A percentile compares a stretch with the other conserved stretches of the same genome.
Evolutionary conservation across 139 green algal species (phyloP).

Genomic region (Edaphochlamys debaryana): DNA sequence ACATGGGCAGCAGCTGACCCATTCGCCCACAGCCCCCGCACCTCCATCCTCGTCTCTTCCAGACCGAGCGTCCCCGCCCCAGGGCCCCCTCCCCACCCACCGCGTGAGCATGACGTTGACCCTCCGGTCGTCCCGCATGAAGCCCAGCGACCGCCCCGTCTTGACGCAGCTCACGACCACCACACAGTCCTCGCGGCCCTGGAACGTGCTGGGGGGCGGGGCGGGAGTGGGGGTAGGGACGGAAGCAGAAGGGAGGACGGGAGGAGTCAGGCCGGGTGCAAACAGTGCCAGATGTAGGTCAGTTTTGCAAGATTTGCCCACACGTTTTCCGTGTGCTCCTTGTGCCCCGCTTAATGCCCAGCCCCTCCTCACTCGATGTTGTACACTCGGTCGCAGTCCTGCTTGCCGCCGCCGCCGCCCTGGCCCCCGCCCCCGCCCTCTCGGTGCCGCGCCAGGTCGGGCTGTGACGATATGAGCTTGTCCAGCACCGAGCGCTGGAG

Average conservation of each 20-base stretch:
- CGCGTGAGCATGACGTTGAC: conserved; percentile 40
- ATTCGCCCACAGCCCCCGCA: too few relatives aligned
- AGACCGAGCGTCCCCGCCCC: too few relatives aligned
- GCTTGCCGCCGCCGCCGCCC: background rate
- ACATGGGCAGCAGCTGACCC: too few relatives aligned
- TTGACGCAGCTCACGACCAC: conserved; percentile 28
- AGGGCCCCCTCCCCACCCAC: background rate
- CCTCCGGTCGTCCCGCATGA: conserved; percentile 37
- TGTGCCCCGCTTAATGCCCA: too few relatives aligned
- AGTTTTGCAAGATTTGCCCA: too few relatives aligned
- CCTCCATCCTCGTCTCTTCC: too few relatives aligned
- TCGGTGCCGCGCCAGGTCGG: background rate
- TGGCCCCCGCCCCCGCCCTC: background rate
- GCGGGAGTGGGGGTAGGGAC: too few relatives aligned
- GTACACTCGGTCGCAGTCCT: conserved; percentile 37
- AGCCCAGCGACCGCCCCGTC: conserved; percentile 6
- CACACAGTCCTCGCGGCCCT: conserved; percentile 37
- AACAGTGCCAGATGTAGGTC: too few relatives aligned
- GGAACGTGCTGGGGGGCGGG: conserved; percentile 15
- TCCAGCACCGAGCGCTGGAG: conserved; percentile 4
- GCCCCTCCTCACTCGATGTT: conserved; percentile 27
- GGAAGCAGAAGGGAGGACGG: too few relatives aligned
- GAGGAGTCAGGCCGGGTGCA: too few relatives aligned
- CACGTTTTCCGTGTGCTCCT: too few relatives aligned
- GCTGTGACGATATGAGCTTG: background rate